Evolutionary conservation across 345 rosid species (phyloP).

Genomic region (Orychophragmus violaceus): DNA sequence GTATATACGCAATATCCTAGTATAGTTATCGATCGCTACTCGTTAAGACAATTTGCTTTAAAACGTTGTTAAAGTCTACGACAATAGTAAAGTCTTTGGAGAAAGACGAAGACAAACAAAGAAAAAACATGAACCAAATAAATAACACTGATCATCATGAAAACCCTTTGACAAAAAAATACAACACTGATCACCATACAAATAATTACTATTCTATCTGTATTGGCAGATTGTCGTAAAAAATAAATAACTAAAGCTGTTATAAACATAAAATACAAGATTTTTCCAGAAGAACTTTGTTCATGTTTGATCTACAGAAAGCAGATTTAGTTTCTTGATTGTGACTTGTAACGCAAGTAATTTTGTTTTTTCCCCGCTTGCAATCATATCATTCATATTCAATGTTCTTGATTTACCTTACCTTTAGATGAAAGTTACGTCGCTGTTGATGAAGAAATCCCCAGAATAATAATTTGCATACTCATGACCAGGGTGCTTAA

Average conservation of each 20-base stretch:
- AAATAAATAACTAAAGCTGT: background rate
- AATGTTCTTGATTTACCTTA: background rate
- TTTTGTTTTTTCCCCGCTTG: background rate
- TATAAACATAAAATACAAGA: background rate
- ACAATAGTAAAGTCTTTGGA: constrained; percentile 21
- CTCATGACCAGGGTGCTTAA: constrained; percentile 44
- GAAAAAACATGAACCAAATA: constrained; percentile 9
- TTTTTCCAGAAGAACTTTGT: background rate
- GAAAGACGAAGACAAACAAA: background rate
- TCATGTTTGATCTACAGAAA: background rate
- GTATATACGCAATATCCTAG: background rate
- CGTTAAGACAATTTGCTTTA: constrained; percentile 3
- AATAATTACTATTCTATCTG: constrained; percentile 7
- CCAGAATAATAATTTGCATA: constrained; percentile 37
- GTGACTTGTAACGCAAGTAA: background rate
- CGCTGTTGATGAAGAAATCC: constrained; percentile 36
- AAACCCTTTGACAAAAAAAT: too few relatives aligned
- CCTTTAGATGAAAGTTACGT: constrained; percentile 40
- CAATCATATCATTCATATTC: background rate
- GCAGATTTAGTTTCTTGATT: background rate
- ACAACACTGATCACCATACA: background rate
- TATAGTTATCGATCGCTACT: background rate
- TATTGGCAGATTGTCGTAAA: constrained; percentile 15
- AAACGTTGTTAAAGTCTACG: constrained; percentile 17
- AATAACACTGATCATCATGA: background rate